phyloP scores from a whole-genome alignment of 306 rosid genomes.

The Luffa acutangula region DNA sequence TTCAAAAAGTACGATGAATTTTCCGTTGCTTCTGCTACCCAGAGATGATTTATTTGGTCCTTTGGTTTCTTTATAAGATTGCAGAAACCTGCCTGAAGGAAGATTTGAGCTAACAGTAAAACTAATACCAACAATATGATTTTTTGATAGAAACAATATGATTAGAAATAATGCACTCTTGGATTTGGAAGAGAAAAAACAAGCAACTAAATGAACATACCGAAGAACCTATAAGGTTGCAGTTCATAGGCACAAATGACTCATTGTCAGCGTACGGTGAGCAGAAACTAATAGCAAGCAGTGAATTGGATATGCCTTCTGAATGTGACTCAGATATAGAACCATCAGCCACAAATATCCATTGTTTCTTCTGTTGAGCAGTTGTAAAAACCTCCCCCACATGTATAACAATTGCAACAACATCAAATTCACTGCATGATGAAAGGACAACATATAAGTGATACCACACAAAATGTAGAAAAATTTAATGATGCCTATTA shows the following conservation, averaged over 20 bases:
- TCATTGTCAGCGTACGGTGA: constrained; percentile 36
- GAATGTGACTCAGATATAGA: constrained; percentile 35
- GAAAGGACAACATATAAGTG: constrained; percentile 1
- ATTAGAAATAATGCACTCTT: neutral
- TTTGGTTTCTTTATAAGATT: constrained; percentile 60
- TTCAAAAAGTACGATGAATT: constrained; percentile 52
- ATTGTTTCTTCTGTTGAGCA: constrained; percentile 59
- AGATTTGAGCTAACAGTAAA: neutral
- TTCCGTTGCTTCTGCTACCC: constrained; percentile 83
- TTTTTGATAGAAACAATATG: too few relatives aligned
- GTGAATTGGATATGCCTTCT: constrained; percentile 26
- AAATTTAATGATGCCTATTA: neutral
- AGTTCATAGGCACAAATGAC: constrained; percentile 47
- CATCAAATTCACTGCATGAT: constrained; percentile 61
- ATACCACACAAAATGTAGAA: constrained; percentile 12
- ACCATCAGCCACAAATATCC: constrained; percentile 83
- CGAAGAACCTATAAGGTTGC: constrained; percentile 63
- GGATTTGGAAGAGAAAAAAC: neutral
- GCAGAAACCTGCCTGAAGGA: constrained; percentile 70
- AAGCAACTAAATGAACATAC: constrained; percentile 21
- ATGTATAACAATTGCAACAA: constrained; percentile 60
- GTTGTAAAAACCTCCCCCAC: constrained; percentile 55
- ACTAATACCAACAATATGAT: neutral
- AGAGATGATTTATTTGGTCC: constrained; percentile 49
- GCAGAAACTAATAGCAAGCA: constrained; percentile 84